Evolutionary conservation across 768 basidiomycete species (phyloP).

Genomic region (Sporobolomyces pararoseus): DNA sequence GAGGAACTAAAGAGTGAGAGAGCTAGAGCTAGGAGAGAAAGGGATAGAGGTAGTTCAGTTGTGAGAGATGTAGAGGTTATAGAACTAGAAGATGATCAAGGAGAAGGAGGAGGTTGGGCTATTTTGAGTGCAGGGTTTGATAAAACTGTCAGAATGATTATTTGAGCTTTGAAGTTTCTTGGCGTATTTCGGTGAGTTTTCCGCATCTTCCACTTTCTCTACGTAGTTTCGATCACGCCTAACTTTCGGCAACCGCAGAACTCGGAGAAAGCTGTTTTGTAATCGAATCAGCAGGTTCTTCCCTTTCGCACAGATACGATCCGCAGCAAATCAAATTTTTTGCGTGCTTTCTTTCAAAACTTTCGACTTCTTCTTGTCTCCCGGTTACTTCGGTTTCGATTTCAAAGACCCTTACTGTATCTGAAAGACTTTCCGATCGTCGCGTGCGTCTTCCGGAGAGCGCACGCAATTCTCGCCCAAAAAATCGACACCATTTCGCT

Average conservation of each 20-base stretch:
- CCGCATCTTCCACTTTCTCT: neutral
- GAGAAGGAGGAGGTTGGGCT: neutral
- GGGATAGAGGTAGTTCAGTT: conserved; percentile 41
- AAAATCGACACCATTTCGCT: neutral
- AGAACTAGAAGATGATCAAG: neutral
- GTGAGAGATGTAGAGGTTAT: conserved; percentile 37
- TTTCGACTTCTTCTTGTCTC: neutral
- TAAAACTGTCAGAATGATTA: conserved; percentile 41
- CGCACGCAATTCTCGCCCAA: neutral
- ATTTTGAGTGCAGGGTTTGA: conserved; percentile 41
- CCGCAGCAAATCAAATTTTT: neutral
- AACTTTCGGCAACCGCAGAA: too few relatives aligned
- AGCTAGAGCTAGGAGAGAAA: conserved; percentile 36
- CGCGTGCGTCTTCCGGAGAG: neutral
- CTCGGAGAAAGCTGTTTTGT: too few relatives aligned
- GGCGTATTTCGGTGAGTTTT: neutral
- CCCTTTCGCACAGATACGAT: too few relatives aligned
- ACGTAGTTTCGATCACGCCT: too few relatives aligned
- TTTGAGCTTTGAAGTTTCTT: neutral
- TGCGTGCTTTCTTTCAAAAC: neutral
- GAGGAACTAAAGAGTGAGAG: conserved; percentile 28
- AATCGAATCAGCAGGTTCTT: too few relatives aligned
- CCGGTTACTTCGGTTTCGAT: neutral
- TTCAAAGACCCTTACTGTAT: too few relatives aligned
- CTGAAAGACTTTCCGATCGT: neutral